Evolutionary conservation across 495 filamentous ascomycete species (phyloP).

Genomic region (Delitschia confertaspora): DNA sequence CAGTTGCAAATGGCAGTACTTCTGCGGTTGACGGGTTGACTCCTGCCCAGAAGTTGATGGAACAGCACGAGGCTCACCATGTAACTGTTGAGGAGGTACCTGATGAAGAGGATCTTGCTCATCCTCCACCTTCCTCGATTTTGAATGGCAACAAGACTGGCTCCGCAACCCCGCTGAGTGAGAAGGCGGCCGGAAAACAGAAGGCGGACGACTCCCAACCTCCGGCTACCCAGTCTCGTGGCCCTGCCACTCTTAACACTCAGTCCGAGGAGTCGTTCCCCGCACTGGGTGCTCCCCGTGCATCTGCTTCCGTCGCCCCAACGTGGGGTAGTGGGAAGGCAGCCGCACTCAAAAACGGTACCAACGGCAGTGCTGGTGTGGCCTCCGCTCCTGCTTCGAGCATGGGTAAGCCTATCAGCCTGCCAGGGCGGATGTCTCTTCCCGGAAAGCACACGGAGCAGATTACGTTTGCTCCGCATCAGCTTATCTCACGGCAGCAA

Average conservation of each 20-base stretch:
- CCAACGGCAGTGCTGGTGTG: slow-evolving; percentile 48
- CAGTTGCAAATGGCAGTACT: slow-evolving; percentile 27
- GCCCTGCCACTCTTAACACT: slow-evolving; percentile 51
- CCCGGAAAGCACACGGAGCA: slow-evolving; percentile 72
- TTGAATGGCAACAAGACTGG: slow-evolving; percentile 32
- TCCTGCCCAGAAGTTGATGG: slow-evolving; percentile 66
- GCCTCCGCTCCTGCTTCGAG: slow-evolving; percentile 53
- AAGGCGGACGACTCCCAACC: slow-evolving; percentile 38
- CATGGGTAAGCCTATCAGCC: slow-evolving; percentile 46
- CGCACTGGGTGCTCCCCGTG: slow-evolving; percentile 59
- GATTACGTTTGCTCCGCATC: slow-evolving; percentile 58
- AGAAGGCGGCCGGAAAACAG: slow-evolving; percentile 57
- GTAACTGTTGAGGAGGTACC: slow-evolving; percentile 66
- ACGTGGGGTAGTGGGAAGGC: slow-evolving; percentile 60
- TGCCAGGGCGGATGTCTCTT: slow-evolving; percentile 46
- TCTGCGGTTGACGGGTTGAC: slow-evolving; percentile 29
- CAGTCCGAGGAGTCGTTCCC: slow-evolving; percentile 87
- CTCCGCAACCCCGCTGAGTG: slow-evolving; percentile 36
- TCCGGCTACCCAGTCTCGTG: slow-evolving; percentile 34
- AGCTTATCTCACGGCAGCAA: slow-evolving; percentile 63
- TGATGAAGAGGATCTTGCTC: slow-evolving; percentile 67
- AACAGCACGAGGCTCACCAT: slow-evolving; percentile 65
- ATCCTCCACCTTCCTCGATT: slow-evolving; percentile 44
- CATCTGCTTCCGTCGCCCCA: slow-evolving; percentile 47
- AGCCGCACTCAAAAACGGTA: slow-evolving; percentile 47